Conservation (phyloP, 352 stramenopile species). For the Phytophthora podocarpi region DNA sequence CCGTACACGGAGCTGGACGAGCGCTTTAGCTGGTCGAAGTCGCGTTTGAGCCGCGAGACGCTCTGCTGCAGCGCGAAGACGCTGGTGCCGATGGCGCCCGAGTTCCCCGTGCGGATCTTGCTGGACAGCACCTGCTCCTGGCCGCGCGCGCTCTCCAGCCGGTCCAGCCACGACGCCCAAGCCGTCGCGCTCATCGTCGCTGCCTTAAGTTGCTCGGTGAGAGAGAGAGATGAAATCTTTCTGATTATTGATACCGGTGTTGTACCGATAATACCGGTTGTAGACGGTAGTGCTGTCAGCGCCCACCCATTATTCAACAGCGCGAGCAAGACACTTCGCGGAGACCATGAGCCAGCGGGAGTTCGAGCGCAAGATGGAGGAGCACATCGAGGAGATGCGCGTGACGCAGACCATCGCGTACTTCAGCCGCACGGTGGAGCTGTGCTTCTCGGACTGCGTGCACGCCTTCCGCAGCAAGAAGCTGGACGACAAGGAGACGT, state of each 20-base stretch:
- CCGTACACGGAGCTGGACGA: slow-evolving; percentile 58
- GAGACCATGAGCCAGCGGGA: slow-evolving; percentile 74
- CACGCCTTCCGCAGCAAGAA: slow-evolving; percentile 93
- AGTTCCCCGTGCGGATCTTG: slow-evolving; percentile 75
- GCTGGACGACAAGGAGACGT: slow-evolving; percentile 89
- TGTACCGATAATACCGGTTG: not conserved
- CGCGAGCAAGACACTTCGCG: no score
- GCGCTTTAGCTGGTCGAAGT: slow-evolving; percentile 82
- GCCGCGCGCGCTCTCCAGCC: slow-evolving; percentile 72
- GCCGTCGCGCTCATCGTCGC: slow-evolving; percentile 63
- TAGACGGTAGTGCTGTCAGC: not conserved
- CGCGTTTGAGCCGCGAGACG: slow-evolving; percentile 74
- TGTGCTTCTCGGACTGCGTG: slow-evolving; percentile 91
- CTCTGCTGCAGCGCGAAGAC: slow-evolving; percentile 88
- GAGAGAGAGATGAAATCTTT: not conserved
- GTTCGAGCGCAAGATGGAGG: slow-evolving; percentile 90
- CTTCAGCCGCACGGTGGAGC: slow-evolving; percentile 91
- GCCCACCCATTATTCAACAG: slow-evolving; percentile 5
- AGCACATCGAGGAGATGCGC: slow-evolving; percentile 92
- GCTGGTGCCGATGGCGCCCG: slow-evolving; percentile 69
- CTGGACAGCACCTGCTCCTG: slow-evolving; percentile 66
- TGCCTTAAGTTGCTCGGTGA: no score
- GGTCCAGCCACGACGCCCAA: slow-evolving; percentile 84
- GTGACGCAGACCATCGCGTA: slow-evolving; percentile 89
- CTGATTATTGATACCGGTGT: not conserved